Percentiles rank a stretch among this genome's conserved stretches.
phyloP scores from a whole-genome alignment of 2,329 filamentous ascomycete genomes.

The Cladosporium phlei region DNA sequence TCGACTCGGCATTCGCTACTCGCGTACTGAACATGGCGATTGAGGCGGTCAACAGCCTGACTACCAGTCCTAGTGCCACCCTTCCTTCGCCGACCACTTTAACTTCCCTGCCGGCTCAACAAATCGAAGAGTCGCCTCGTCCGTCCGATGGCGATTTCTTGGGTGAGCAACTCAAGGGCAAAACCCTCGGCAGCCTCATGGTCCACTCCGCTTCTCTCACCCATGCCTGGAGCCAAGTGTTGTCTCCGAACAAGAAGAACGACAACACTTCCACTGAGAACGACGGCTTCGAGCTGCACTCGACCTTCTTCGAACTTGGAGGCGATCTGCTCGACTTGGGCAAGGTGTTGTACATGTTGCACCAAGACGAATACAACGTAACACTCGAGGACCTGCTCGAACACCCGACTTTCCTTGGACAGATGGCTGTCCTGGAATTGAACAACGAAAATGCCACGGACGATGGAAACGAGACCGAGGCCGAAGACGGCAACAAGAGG shows the following conservation, averaged over 20 bases:
- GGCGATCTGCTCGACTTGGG: slow-evolving; percentile 6
- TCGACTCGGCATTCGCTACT: background rate
- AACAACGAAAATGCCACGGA: slow-evolving; percentile 6
- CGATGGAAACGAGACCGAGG: slow-evolving; percentile 3
- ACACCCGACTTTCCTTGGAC: slow-evolving; percentile 9
- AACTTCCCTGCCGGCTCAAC: slow-evolving; percentile 2
- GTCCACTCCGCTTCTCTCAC: slow-evolving; percentile 9
- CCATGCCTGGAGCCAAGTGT: slow-evolving; percentile 7
- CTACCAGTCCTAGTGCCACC: slow-evolving; percentile 4
- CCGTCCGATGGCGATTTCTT: slow-evolving; percentile 9
- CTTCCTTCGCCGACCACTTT: slow-evolving; percentile 7
- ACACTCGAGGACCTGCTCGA: slow-evolving; percentile 9
- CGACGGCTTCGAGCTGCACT: slow-evolving; percentile 9
- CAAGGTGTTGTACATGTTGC: slow-evolving; percentile 11
- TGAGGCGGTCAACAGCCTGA: slow-evolving; percentile 9
- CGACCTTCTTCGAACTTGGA: slow-evolving; percentile 10
- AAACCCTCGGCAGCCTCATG: slow-evolving; percentile 2
- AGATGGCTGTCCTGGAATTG: background rate
- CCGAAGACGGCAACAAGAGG: background rate
- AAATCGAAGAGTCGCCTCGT: slow-evolving; percentile 7
- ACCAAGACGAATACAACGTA: slow-evolving; percentile 10
- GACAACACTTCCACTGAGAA: background rate
- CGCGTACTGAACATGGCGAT: slow-evolving; percentile 11
- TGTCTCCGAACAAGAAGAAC: slow-evolving; percentile 1
- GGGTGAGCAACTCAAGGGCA: slow-evolving; percentile 9